A percentile compares a stretch with the other conserved stretches of the same genome.
Evolutionary conservation across 306 rosid species (phyloP).

Genomic region (Phaseolus lunatus): DNA sequence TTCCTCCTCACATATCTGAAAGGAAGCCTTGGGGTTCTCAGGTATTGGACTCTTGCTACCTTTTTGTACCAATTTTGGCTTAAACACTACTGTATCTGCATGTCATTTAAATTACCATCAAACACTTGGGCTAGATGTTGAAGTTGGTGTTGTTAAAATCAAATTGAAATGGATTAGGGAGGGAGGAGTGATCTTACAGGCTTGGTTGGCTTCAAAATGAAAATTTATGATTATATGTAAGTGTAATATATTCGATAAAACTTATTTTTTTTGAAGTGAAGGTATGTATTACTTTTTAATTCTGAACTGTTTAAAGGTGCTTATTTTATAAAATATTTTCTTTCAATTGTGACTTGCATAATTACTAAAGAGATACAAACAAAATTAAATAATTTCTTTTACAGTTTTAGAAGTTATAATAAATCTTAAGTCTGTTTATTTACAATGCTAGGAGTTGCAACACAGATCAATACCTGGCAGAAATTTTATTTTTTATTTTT

Average conservation of each 20-base stretch:
- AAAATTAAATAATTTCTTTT: neutral
- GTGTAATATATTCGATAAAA: conserved; percentile 6
- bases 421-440: conserved; percentile 20
- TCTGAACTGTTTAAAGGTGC: neutral
- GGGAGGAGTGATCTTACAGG: conserved; percentile 14
- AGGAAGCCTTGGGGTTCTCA: conserved; percentile 92
- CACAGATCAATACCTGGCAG: neutral
- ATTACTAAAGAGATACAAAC: conserved; percentile 1
- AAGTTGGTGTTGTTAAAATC: conserved; percentile 35
- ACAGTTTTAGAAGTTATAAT: neutral
- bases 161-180: conserved; percentile 29
- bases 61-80: conserved; percentile 25
- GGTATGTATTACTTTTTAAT: conserved; percentile 12
- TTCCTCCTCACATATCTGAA: conserved; percentile 67
- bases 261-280: conserved; percentile 7
- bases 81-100: conserved; percentile 31
- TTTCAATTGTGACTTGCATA: conserved; percentile 19
- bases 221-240: neutral
- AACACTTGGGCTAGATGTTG: neutral
- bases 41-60: conserved; percentile 58
- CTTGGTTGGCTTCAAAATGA: conserved; percentile 33
- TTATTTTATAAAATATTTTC: conserved; percentile 13
- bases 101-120: conserved; percentile 29
- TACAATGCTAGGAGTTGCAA: conserved; percentile 13
- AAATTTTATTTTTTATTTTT: neutral